phyloP scores from a whole-genome alignment of 179 eudicot genomes.

The Carnegiea gigantea region DNA sequence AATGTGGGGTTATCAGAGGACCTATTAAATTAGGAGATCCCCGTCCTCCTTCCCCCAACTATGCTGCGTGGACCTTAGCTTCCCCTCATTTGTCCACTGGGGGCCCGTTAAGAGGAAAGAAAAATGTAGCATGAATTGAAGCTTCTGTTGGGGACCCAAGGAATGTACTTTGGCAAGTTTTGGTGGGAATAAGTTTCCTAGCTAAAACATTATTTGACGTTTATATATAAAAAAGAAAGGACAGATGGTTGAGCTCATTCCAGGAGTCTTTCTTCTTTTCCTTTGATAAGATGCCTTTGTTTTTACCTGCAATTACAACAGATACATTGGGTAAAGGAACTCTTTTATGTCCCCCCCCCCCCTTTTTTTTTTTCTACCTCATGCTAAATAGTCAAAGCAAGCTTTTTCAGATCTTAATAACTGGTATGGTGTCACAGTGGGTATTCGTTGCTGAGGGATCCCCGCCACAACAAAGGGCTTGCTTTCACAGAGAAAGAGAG shows the following conservation, averaged over 20 bases:
- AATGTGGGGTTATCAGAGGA: background rate
- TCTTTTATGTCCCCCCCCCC: background rate
- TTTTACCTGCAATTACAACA: background rate
- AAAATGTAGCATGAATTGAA: background rate
- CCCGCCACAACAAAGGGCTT: constrained; percentile 94
- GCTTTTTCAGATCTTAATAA: background rate
- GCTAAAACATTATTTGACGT: background rate
- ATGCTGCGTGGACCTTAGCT: too few relatives aligned
- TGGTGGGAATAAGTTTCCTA: too few relatives aligned
- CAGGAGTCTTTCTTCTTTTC: background rate
- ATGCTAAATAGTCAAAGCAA: background rate
- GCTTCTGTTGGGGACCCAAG: background rate
- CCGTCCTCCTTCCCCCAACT: background rate
- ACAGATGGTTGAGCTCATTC: background rate
- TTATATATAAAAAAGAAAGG: background rate
- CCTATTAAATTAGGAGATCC: background rate
- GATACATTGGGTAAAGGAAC: background rate
- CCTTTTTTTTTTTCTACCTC: background rate
- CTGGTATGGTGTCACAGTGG: constrained; percentile 48
- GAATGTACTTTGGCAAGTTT: background rate
- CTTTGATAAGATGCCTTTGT: background rate
- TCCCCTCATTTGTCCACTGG: background rate
- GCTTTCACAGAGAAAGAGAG: constrained; percentile 56
- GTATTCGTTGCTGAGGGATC: constrained; percentile 80
- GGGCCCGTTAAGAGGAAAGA: background rate